phyloP scores from a whole-genome alignment of 2,329 filamentous ascomycete genomes.

The Dactylellina drechsleri region DNA sequence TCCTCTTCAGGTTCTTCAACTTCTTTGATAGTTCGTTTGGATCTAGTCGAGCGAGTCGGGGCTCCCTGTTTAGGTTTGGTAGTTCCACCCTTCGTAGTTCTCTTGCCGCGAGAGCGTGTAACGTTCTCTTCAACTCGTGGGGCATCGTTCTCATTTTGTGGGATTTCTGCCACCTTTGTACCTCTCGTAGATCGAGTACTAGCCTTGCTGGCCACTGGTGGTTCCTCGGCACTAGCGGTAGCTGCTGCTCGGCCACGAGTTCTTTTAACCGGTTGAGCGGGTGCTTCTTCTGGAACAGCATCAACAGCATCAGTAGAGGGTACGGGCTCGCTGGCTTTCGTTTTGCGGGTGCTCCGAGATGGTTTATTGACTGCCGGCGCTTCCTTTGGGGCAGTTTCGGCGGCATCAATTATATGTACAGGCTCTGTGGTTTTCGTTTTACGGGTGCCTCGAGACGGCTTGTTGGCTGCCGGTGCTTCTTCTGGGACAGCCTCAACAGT shows the following conservation, averaged over 20 bases:
- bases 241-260: not conserved
- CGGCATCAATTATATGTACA: not conserved
- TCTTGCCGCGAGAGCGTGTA: slow-evolving; percentile 15
- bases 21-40: too few species aligned
- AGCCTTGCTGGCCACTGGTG: not conserved
- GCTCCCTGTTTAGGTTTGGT: not conserved
- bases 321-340: too few species aligned
- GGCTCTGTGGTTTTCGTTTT: too few species aligned
- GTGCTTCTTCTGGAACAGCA: not conserved
- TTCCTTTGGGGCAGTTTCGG: not conserved
- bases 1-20: too few species aligned
- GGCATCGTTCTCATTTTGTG: not conserved
- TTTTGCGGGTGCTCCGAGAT: not conserved
- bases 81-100: not conserved
- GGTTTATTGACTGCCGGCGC: not conserved
- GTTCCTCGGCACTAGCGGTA: not conserved
- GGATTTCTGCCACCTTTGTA: not conserved
- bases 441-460: too few species aligned
- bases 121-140: not conserved
- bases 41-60: not conserved
- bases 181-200: not conserved
- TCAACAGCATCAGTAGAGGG: too few species aligned
- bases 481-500: too few species aligned
- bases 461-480: not conserved
- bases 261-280: not conserved